A percentile compares a stretch with the other conserved stretches of the same genome.
These are phyloP conservation scores for Sclerotinia subarctica DNA, from an alignment of 2,329 filamentous ascomycete genomes.

Conservation along the genomic window DNA sequence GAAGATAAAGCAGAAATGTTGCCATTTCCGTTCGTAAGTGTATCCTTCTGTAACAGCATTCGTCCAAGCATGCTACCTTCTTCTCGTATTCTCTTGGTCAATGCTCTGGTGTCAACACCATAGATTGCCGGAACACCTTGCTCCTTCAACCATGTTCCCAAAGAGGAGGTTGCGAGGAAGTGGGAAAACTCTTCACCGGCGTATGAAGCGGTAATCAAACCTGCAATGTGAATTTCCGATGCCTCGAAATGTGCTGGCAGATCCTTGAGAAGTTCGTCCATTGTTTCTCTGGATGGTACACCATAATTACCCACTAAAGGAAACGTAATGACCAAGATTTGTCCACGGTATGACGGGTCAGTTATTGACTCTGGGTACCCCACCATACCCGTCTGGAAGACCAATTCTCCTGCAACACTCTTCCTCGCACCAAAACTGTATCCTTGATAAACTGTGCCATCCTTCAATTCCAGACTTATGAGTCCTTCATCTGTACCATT, in stretches of 20 bases:
- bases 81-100: constrained; percentile 92
- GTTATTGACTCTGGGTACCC: constrained; percentile 94
- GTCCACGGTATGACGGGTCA: constrained; percentile 82
- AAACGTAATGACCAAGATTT: constrained; percentile 96
- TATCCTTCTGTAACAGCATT: constrained; percentile 69
- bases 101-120: constrained; percentile 85
- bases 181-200: constrained; percentile 94
- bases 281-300: constrained; percentile 80
- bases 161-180: constrained; percentile 83
- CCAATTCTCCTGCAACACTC: constrained; percentile 92
- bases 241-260: constrained; percentile 93
- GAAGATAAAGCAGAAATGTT: constrained; percentile 41
- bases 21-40: constrained; percentile 46
- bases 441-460: constrained; percentile 87
- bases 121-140: constrained; percentile 92
- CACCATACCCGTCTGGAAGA: constrained; percentile 99
- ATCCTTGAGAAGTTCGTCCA: constrained; percentile 80
- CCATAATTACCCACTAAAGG: constrained; percentile 97
- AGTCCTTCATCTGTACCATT: constrained; percentile 52
- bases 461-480: constrained; percentile 87
- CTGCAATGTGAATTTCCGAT: constrained; percentile 87
- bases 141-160: constrained; percentile 95
- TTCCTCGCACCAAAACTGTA: constrained; percentile 95
- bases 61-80: constrained; percentile 96
- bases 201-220: constrained; percentile 86